These are phyloP conservation scores for Truncatella angustata DNA, from an alignment of 2,329 filamentous ascomycete genomes.

Conservation along the genomic window DNA sequence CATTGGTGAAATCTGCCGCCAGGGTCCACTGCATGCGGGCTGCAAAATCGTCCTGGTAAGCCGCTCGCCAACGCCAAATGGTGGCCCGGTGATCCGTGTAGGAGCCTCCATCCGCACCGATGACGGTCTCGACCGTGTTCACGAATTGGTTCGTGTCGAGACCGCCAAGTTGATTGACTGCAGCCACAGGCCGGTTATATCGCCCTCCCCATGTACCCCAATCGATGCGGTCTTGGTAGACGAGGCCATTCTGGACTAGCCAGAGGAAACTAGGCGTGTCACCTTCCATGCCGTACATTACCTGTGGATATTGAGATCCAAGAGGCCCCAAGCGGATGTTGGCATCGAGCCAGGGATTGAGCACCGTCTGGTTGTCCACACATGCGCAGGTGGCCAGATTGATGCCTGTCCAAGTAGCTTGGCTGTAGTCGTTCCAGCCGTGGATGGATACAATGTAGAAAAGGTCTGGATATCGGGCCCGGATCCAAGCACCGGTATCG, in stretches of 20 bases:
- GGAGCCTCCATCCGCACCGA: not conserved
- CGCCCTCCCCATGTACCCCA: constrained; percentile 44
- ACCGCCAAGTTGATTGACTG: constrained; percentile 5
- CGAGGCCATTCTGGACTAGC: constrained; percentile 43
- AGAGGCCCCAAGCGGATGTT: constrained; percentile 42
- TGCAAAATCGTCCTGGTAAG: constrained; percentile 31
- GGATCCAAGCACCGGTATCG: constrained; percentile 47
- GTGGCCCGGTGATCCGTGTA: constrained; percentile 16
- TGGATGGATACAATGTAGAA: constrained; percentile 48
- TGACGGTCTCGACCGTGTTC: constrained; percentile 3
- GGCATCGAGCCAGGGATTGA: constrained; percentile 42
- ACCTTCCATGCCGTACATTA: constrained; percentile 44
- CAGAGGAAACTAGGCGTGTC: constrained; percentile 42
- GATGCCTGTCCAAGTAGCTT: constrained; percentile 57
- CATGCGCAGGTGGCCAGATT: constrained; percentile 20
- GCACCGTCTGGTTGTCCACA: constrained; percentile 24
- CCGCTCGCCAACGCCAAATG: constrained; percentile 32
- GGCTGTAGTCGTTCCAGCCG: constrained; percentile 49
- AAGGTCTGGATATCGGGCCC: constrained; percentile 42
- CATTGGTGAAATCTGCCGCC: constrained; percentile 15
- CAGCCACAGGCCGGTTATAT: constrained; percentile 30
- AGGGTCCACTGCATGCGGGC: constrained; percentile 30
- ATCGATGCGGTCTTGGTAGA: constrained; percentile 36
- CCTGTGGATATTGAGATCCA: constrained; percentile 37
- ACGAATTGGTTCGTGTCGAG: not conserved